Evolutionary conservation across 352 stramenopile genomes (phyloP), one percentile per base, ranked within the genome.

Genomic region (Globisporangium splendens): DNA sequence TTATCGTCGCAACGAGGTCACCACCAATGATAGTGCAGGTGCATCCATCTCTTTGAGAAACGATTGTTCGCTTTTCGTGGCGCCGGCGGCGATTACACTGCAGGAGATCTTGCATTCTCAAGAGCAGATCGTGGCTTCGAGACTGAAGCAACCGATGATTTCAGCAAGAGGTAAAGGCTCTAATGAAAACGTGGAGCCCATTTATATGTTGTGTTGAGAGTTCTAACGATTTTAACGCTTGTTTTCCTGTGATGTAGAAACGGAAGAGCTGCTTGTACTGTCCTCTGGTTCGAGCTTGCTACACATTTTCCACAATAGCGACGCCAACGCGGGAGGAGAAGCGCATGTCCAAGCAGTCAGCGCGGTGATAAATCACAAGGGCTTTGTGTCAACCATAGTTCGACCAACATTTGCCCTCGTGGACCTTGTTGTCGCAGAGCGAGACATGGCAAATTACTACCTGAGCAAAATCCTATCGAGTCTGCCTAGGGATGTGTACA

Each of bases 401-500:
- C 66, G 71, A 47, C 66, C 70, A 54, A 79, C 61, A 22, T 82
- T 74, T 61, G 60, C 71, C 1, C 51, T 83, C 12, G 59, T 63
- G n/a, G 63, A 20, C 17, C 31, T 81, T 22, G 44, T 57, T 7
- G 49, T 59, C 20, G 60, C 48, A n/a, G 57, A 65, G 12, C 54
- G 21, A 8, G 68, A 75, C 33, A 41, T 63, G 18, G 54, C 70
- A 35, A 38, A 66, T 39, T 72, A 74, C 10, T 53, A 72, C 35
- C 20, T 73, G 51, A 74, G 71, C 18, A 58, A 39, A n/a, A 58
- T 79, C 20, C 24, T 74, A 18, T 50, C 48, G 24, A 62, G 14
- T 18, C 54, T 84, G 8, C 73, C 76, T 10, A 33, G 47, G 18
- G 76, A 86, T 42, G 69, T 84, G 13, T 77, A 72, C 58, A 63